Base-by-base conservation (phyloP, 495 filamentous ascomycete genomes). In the Cercophora sp. region DNA sequence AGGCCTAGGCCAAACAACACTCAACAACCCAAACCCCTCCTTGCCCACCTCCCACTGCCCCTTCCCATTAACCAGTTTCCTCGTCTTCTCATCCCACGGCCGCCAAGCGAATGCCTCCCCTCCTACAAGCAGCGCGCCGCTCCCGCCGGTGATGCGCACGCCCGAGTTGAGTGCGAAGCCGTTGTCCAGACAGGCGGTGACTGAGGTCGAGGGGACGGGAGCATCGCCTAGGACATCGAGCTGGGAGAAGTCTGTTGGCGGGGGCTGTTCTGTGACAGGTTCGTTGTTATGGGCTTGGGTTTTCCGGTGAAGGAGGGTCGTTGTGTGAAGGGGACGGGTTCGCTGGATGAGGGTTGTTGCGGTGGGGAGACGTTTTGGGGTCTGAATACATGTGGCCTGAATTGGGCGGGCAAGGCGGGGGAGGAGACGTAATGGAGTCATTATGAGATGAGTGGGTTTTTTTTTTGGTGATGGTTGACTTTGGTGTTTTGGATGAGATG, bases 31-130 rank as follows among this genome's bases (percentile, higher is more conserved):
- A 78, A 89, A 94, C 26, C 73, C 85, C 56, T 85, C 85, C 39
- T 73, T 63, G 5, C 74, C 71, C 5, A 92, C 75, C 60, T 94
- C 88, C 80, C 87, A 92, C 63, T 91, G 84, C 8, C 92, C 90
- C 67, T 83, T 87, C 19, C 62, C 62, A 68, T 95, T 94, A 10
- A 86, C 58, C 59, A 65, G 74, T n/a, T n/a, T n/a, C 70, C 51
- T 68, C 57, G 20, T 46, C 15, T 27, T 48, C 32, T 36, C 18
- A 11, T 15, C 34, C 90, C 89, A 95, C 8, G 93, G 93, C 63
- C 78, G 67, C 94, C 94, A 98, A 32, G 68, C 62, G 62, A 97
- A 96, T 1, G 85, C 90, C 70, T 96, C 92, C 6, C 91, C 91
- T 24, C 78, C 82, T 1, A 96, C 79, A 5, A 97, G 72, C 57